phyloP scores from a whole-genome alignment of 768 basidiomycete genomes.

The Hirschioporus abietinus region DNA sequence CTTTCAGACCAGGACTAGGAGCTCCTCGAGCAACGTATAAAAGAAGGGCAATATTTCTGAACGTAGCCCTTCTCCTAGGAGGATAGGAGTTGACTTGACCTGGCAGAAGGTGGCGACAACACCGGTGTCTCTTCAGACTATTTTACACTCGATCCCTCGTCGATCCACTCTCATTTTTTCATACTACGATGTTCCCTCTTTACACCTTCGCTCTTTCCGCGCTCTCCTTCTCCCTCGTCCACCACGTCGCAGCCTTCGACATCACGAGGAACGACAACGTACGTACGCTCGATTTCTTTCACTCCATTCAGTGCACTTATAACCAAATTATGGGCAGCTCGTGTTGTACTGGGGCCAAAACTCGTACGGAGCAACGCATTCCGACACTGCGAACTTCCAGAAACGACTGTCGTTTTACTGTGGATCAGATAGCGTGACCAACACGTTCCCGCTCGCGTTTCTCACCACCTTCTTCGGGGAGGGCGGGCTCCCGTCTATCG shows the following conservation, averaged over 20 bases:
- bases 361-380: constrained; percentile 49
- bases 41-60: too few species aligned
- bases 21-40: too few species aligned
- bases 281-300: constrained; percentile 16
- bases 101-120: too few species aligned
- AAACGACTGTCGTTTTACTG: constrained; percentile 47
- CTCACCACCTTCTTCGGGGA: constrained; percentile 53
- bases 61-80: too few species aligned
- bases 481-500: constrained; percentile 52
- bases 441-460: constrained; percentile 60
- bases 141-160: neutral
- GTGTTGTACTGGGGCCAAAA: constrained; percentile 49
- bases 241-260: constrained; percentile 39
- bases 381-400: constrained; percentile 42
- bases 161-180: neutral
- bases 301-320: neutral
- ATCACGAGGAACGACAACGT: constrained; percentile 60
- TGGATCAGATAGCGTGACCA: constrained; percentile 47
- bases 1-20: too few species aligned
- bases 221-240: neutral
- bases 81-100: too few species aligned
- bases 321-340: neutral
- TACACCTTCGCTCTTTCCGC: neutral
- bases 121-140: too few species aligned
- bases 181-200: too few species aligned